Evolutionary conservation across 306 rosid genomes (phyloP).

Genomic region (Quercus berberidifolia): DNA sequence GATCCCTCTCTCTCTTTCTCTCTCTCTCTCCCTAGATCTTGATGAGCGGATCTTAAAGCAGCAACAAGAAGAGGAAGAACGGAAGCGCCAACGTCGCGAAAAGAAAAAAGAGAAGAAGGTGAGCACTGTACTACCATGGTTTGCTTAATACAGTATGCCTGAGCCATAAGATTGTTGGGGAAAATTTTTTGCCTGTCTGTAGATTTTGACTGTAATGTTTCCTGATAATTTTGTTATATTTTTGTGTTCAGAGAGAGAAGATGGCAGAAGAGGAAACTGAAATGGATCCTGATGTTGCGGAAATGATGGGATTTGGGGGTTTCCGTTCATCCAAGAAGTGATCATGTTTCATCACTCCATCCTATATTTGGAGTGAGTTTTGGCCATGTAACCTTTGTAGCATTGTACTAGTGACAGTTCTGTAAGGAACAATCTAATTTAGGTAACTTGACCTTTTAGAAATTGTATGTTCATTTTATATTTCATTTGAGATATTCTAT

Average conservation of each 20-base stretch:
- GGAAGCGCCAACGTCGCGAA: conserved; percentile 84
- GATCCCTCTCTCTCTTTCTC: neutral
- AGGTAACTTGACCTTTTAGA: neutral
- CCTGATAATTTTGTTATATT: neutral
- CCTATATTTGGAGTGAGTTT: conserved; percentile 16
- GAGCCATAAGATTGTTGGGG: neutral
- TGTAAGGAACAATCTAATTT: conserved; percentile 24
- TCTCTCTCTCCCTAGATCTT: conserved; percentile 47
- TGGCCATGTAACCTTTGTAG: conserved; percentile 2
- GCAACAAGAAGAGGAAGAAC: conserved; percentile 97
- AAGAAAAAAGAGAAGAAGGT: conserved; percentile 94
- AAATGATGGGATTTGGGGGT: conserved; percentile 99
- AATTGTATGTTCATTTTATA: neutral
- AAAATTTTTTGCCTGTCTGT: neutral
- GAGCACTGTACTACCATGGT: conserved; percentile 11
- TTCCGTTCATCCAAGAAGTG: conserved; percentile 78
- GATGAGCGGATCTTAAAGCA: conserved; percentile 88
- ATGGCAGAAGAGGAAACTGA: conserved; percentile 73
- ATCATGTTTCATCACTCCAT: neutral
- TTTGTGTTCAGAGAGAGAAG: conserved; percentile 67
- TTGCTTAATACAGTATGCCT: neutral
- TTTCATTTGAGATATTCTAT: conserved; percentile 4
- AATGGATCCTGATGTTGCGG: conserved; percentile 87
- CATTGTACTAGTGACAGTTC: conserved; percentile 3
- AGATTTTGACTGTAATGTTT: neutral